Conservation (phyloP, 2,329 filamentous ascomycete genomes). For the Magnaporthiopsis rhizophila region DNA sequence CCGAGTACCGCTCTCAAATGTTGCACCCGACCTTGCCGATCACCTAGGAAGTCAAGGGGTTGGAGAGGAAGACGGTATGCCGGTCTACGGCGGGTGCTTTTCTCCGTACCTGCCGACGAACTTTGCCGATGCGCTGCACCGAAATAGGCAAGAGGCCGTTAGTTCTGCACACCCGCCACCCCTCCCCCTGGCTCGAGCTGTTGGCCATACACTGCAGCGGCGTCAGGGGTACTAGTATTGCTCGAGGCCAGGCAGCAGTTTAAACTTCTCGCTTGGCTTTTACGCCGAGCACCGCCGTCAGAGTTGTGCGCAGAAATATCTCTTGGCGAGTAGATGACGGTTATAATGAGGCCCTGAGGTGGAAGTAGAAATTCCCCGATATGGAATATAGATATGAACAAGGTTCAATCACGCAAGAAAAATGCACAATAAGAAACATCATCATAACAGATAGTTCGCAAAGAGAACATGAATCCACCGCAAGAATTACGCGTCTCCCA, state of each 20-base stretch:
- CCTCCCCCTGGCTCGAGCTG: too few relatives aligned
- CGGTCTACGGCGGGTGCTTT: too few relatives aligned
- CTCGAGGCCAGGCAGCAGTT: neutral
- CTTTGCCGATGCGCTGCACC: too few relatives aligned
- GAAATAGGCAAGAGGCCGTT: too few relatives aligned
- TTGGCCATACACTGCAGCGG: too few relatives aligned
- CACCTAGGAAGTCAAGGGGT: too few relatives aligned
- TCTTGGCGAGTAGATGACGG: neutral
- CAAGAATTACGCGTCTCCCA: neutral
- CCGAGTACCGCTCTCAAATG: too few relatives aligned
- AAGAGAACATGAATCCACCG: neutral
- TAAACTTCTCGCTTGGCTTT: neutral
- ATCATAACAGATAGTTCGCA: neutral
- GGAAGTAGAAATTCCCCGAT: too few relatives aligned
- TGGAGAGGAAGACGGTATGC: too few relatives aligned
- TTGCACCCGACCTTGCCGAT: too few relatives aligned
- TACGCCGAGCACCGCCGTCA: neutral
- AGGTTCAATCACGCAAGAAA: neutral
- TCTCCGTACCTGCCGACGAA: too few relatives aligned
- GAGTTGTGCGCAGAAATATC: neutral
- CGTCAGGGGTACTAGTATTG: neutral
- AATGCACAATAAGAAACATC: neutral
- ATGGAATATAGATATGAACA: neutral
- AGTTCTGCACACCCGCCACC: too few relatives aligned
- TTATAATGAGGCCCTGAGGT: neutral